Evolutionary conservation across 1,139 yeast genomes (phyloP).

Genomic region (Scheffersomyces titani): DNA sequence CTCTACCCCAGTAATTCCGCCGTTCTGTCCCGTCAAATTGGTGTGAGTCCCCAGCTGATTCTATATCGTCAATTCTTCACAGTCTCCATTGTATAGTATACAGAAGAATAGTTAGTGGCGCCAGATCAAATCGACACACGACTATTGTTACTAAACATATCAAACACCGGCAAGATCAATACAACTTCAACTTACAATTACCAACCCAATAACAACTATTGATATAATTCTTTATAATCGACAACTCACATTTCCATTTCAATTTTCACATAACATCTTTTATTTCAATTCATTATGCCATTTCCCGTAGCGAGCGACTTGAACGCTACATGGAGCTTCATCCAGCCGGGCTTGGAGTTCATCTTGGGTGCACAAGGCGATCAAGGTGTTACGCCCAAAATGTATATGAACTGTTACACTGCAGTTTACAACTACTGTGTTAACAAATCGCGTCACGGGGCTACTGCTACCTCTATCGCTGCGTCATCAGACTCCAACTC

Average conservation of each 20-base stretch:
- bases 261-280: background rate
- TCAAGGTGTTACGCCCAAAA: conserved; percentile 66
- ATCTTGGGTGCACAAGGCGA: conserved; percentile 68
- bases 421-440: conserved; percentile 95
- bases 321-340: conserved; percentile 73
- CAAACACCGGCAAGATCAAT: background rate
- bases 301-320: conserved; percentile 48
- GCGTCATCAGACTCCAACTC: conserved; percentile 28
- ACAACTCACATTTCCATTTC: background rate
- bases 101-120: background rate
- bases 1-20: background rate
- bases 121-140: background rate
- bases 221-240: background rate
- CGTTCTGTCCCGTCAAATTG: background rate
- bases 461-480: conserved; percentile 20
- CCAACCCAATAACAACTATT: background rate
- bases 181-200: background rate
- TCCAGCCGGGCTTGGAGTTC: conserved; percentile 71
- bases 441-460: conserved; percentile 61
- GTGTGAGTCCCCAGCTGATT: background rate
- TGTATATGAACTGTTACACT: conserved; percentile 75
- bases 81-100: background rate
- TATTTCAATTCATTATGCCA: conserved; percentile 9
- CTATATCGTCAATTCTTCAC: background rate
- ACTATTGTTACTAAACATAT: background rate